Evolutionary conservation across 805 yeast species (phyloP).

Genomic region (Candida nitratophila): DNA sequence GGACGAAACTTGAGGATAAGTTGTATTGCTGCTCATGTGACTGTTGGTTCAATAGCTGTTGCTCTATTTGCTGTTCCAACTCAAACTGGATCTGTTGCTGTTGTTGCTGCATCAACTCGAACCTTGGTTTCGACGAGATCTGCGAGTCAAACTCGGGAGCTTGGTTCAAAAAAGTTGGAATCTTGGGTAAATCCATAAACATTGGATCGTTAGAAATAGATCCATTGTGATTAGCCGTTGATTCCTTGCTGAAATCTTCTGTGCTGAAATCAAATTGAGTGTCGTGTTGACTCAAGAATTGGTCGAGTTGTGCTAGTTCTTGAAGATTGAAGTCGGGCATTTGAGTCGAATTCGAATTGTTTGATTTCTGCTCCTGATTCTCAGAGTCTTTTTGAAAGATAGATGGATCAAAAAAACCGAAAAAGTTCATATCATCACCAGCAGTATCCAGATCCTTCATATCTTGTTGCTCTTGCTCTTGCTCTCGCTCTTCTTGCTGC

Average conservation of each 20-base stretch:
- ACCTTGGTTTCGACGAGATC: background rate
- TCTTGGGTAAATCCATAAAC: too few species aligned
- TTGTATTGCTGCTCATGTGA: slow-evolving; percentile 1
- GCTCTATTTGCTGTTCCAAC: slow-evolving; percentile 1
- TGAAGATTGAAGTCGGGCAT: too few species aligned
- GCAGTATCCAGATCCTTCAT: background rate
- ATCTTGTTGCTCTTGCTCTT: too few species aligned
- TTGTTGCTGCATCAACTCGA: background rate
- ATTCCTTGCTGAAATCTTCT: too few species aligned
- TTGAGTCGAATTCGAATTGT: background rate
- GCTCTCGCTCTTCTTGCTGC: too few species aligned
- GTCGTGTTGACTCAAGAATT: too few species aligned
- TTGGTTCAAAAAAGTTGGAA: too few species aligned
- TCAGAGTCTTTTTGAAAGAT: background rate
- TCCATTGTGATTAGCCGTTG: too few species aligned
- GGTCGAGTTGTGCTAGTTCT: background rate
- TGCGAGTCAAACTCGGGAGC: too few species aligned
- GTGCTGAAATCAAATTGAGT: background rate
- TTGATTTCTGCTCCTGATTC: background rate
- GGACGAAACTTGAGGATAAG: background rate
- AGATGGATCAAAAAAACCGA: background rate
- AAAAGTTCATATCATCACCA: background rate
- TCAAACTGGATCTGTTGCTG: background rate
- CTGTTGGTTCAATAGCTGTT: slow-evolving; percentile 3
- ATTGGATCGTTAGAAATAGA: too few species aligned